Conservation (phyloP, 129 eudicot species). For the Artemisia tridentata region DNA sequence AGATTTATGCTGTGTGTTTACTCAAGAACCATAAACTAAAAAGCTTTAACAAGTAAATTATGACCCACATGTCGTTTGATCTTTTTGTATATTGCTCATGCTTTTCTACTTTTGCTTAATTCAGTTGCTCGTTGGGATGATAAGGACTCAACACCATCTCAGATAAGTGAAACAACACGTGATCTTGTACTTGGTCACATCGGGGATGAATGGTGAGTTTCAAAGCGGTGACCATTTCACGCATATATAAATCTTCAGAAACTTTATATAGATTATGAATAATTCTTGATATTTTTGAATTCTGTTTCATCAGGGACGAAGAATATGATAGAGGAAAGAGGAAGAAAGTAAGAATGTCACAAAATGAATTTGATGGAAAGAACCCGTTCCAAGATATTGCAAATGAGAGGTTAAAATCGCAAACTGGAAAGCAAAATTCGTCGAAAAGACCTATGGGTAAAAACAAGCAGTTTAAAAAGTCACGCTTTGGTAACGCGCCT, state of each 20-base stretch:
- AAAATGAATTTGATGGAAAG: constrained; percentile 54
- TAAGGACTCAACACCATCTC: constrained; percentile 28
- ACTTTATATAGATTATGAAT: background rate
- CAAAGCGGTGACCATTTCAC: background rate
- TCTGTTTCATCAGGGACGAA: constrained; percentile 64
- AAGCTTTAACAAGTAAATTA: too few relatives aligned
- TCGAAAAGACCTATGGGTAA: constrained; percentile 23
- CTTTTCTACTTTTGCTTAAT: constrained; percentile 11
- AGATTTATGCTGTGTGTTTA: too few relatives aligned
- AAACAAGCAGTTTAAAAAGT: constrained; percentile 37
- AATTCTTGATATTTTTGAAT: background rate
- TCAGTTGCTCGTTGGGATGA: constrained; percentile 81
- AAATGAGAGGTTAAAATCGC: constrained; percentile 41
- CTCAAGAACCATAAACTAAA: too few relatives aligned
- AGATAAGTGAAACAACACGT: constrained; percentile 20
- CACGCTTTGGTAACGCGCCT: constrained; percentile 42
- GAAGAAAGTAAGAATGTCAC: constrained; percentile 57
- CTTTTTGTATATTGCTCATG: background rate
- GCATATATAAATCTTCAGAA: background rate
- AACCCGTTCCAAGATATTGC: constrained; percentile 88
- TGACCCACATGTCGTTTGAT: too few relatives aligned
- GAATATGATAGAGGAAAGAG: constrained; percentile 84
- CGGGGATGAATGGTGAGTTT: constrained; percentile 86
- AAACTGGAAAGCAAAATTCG: constrained; percentile 17
- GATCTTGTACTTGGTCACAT: constrained; percentile 57